Evolutionary conservation across 129 eudicot genomes (phyloP), one percentile per base, ranked within the genome.

Genomic region (Lonicera japonica): DNA sequence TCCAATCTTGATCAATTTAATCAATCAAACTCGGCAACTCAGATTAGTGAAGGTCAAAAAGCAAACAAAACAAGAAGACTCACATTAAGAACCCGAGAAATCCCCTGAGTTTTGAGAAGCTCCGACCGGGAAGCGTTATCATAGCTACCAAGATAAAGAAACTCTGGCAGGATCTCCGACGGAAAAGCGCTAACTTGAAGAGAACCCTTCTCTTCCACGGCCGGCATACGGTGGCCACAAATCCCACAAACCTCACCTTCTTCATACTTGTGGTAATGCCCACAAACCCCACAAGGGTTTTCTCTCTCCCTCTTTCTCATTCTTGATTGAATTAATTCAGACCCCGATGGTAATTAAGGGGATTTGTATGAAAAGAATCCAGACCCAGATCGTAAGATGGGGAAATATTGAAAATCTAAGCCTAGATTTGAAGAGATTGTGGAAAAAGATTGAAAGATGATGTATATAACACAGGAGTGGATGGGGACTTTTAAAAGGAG

Each of bases 281-380:
- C 98, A 56, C 98, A 92, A 34, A 92, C 76, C 55, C 87, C 90
- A 74, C 98, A 92, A 3, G 98, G 89, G 70, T 92, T 92, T 43
- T 92, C 98, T 68, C 98, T 79, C 80, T 87, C 98, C 54, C 98
- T 73, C 72, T 91, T 91, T 78, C 98, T 87, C 96, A 81, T 83
- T 60, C n/a, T 56, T 55, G 17, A 23, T 52, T 38, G n/a, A 34
- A 6, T 55, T 60, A 34, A 6, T 55, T 60, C 34, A 54, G 63
- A 63, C 60, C 58, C 45, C 25, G 54, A 45, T 15, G 25, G 36
- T 23, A 39, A 21, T 65, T 63, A 52, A 29, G 50, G 3, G 11
- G 16, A 41, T 20, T 43, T 25, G 3, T 43, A 72, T 76, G 70
- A 63, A 65, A 73, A 43, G 61, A 65, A 69, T 56, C 62, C 36